These are phyloP conservation scores for Sugiyamaella qingdaonensis DNA, from an alignment of 805 yeast genomes.

Conservation along the genomic window DNA sequence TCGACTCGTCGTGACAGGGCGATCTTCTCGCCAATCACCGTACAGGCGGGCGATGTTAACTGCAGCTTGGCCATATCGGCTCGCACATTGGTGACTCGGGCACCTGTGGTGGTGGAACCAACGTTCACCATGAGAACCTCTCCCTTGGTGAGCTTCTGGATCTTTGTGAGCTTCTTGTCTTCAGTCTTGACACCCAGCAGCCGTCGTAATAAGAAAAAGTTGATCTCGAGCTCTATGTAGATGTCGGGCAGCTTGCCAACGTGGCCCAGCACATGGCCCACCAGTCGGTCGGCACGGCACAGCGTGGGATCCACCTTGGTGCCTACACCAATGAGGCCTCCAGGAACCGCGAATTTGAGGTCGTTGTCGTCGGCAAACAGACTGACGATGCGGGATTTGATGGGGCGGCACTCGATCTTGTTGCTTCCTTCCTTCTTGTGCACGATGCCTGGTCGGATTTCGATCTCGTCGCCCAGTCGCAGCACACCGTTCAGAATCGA, in stretches of 20 bases:
- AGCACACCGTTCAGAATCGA: slow-evolving; percentile 95
- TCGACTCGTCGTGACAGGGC: slow-evolving; percentile 98
- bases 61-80: slow-evolving; percentile 99
- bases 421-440: slow-evolving; percentile 78
- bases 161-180: slow-evolving; percentile 95
- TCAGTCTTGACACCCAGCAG: slow-evolving; percentile 97
- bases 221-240: slow-evolving; percentile 95
- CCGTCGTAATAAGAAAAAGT: slow-evolving; percentile 93
- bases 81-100: slow-evolving; percentile 94
- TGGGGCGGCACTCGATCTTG: slow-evolving; percentile 92
- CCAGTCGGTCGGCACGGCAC: slow-evolving; percentile 98
- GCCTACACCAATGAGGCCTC: slow-evolving; percentile 99
- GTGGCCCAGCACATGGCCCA: slow-evolving; percentile 98
- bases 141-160: slow-evolving; percentile 86
- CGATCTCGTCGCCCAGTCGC: slow-evolving; percentile 96
- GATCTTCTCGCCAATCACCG: slow-evolving; percentile 96
- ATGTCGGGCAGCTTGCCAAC: slow-evolving; percentile 93
- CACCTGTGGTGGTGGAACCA: slow-evolving; percentile 99
- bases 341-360: slow-evolving; percentile 98
- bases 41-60: slow-evolving; percentile 97
- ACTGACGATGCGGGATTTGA: slow-evolving; percentile 88
- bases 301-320: slow-evolving; percentile 97
- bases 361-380: slow-evolving; percentile 97
- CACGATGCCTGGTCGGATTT: slow-evolving; percentile 98
- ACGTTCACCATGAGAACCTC: slow-evolving; percentile 98